Evolutionary conservation across 2,329 filamentous ascomycete species (phyloP), one percentile per base, ranked within the genome.

Genomic region (Monosporascus sp.): DNA sequence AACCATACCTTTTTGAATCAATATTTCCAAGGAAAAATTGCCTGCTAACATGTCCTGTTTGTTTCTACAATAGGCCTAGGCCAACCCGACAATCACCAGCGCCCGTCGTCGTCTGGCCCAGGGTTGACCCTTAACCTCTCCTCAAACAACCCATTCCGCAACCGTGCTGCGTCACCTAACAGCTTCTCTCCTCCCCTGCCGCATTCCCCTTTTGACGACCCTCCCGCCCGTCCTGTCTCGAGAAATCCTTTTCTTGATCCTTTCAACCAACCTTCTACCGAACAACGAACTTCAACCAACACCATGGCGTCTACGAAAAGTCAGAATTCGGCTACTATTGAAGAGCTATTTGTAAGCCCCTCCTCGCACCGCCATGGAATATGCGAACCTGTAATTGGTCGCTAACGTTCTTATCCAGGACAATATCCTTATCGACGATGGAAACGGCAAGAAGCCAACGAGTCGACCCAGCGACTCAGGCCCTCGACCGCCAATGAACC

Each of bases 141-240:
- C 70, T 91, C 88, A 69, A 91, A 91, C 79, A 92, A 92, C 68
- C 88, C 88, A 57, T 92, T 83, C 65, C 85, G 88, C 74, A 89
- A 89, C 70, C 83, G 86, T 65, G 83, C 85, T 58, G 75, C 77
- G 38, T 89, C 86, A 58, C 85, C 81, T 65, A 66, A 56, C 59
- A 63, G 65, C 63, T 74, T 64, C 58, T 65, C 62, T 65, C 66
- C 62, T 70, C 72, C 68, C 20, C 62, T 62, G 55, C 74, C 73
- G 60, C 71, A 70, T 57, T 85, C 80, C 58, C 84, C 80, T 56
- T 83, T 84, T 66, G 81, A 83, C 70, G 81, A 84, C 70, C 76
- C 74, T 57, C 72, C 75, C 61, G 72, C 75, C 62, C 80, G 85
- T 65, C 85, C 85, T 52, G 71, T 83, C 54, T 90, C 87, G 62